A percentile compares a stretch with the other conserved stretches of the same genome.
These are phyloP conservation scores for Arachis monticola DNA, from an alignment of 331 rosid species.

Conservation along the genomic window DNA sequence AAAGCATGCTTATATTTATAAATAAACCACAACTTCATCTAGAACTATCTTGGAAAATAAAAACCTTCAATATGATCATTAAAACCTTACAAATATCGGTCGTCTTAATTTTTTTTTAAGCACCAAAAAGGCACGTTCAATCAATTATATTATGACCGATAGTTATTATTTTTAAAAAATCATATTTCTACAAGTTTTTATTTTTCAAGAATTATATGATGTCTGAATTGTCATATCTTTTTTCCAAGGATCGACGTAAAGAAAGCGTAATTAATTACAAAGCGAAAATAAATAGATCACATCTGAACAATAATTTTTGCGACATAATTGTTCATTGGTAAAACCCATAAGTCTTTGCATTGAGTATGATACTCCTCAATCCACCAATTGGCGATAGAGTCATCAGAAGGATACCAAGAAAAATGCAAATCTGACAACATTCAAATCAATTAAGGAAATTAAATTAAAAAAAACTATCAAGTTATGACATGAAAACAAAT, in stretches of 20 bases:
- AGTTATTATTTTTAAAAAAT: no score
- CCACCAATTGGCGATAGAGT: constrained; percentile 63
- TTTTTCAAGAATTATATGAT: no score
- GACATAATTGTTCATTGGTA: constrained; percentile 29
- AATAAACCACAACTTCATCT: neutral
- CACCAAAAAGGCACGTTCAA: no score
- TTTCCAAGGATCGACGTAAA: neutral
- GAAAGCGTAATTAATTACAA: no score
- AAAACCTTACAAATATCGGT: neutral
- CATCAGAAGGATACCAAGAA: constrained; percentile 56
- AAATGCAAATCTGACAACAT: constrained; percentile 60
- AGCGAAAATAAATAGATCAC: neutral
- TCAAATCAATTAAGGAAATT: neutral
- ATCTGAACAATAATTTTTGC: neutral
- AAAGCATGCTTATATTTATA: neutral
- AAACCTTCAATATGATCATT: neutral
- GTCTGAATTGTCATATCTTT: no score
- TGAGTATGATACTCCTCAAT: constrained; percentile 52
- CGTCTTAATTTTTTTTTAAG: neutral
- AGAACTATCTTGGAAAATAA: neutral
- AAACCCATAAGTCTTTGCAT: constrained; percentile 56
- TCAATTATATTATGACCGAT: no score
- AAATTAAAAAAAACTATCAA: neutral
- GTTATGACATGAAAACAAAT: neutral
- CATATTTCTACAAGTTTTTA: no score